Evolutionary conservation across 768 basidiomycete genomes (phyloP), one percentile per base, ranked within the genome.

Genomic region (Mycena epipterygia): DNA sequence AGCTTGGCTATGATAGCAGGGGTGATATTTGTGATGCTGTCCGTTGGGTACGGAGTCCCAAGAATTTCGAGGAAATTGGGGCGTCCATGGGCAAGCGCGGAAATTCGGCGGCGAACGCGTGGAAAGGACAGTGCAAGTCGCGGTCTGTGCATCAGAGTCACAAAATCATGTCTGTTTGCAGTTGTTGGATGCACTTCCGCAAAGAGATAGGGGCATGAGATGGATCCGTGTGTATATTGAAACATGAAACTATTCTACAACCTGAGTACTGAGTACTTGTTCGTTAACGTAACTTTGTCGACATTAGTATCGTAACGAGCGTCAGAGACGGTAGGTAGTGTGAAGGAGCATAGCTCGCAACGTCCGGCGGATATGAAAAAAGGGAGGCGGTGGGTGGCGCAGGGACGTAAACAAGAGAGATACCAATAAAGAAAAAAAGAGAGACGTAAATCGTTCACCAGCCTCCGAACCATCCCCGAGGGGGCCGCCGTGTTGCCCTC

Each of bases 1-100:
- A 97, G 83, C 80, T 96, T 97, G 53, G 91, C 88, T 63, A 95
- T 85, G 76, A 99, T 96, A 29, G 95, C 86, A 27, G 93, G 88
- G 1, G 96, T 93, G 44, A 95, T 87, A 81, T 99, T 99, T 44
- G 97, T 94, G 80, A 84, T 86, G 33, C 84, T 80, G 83, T 99
- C 98, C n/a, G 84, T 87, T 2, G 89, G 85, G 82, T 96, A 94
- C n/a, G 82, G 80, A 52, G 85, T 79, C n/a, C 89, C 91, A 14
- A 91, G 86, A 69, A 94, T 87, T 57, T 85, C 83, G 52, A 92
- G 63, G 62, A 78, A 76, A 19, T 66, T 61, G 55, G 81, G 75
- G 52, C 70, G 73, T 37, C 59, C 66, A 62, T 66, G 48, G 25
- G 60, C 64, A 25, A 63, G 53, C 2, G 52, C 59, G 30, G 70